phyloP scores from a whole-genome alignment of 192 early-diverging fungal species.

The Coemansia sp. region DNA sequence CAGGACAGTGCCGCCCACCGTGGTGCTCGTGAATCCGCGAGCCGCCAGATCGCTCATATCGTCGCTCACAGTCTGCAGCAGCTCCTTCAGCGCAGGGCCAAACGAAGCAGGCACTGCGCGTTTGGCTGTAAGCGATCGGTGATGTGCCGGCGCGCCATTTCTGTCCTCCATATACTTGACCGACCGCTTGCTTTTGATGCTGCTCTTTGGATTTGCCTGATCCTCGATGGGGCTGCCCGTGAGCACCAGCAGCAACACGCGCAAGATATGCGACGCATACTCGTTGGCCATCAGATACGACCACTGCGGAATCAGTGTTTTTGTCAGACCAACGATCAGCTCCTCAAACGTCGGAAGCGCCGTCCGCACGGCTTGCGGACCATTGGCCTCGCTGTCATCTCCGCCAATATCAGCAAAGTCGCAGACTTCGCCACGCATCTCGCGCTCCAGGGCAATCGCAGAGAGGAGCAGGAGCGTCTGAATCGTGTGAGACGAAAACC shows the following conservation, averaged over 20 bases:
- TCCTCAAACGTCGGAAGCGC: slow-evolving; percentile 71
- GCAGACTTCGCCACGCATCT: slow-evolving; percentile 58
- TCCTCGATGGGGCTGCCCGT: slow-evolving; percentile 62
- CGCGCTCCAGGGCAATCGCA: slow-evolving; percentile 75
- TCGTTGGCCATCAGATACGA: slow-evolving; percentile 68
- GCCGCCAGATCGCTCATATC: slow-evolving; percentile 57
- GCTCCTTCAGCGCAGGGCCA: slow-evolving; percentile 57
- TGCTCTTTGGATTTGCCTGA: slow-evolving; percentile 54
- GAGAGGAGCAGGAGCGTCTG: slow-evolving; percentile 79
- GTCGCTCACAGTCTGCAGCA: slow-evolving; percentile 58
- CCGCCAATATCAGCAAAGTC: slow-evolving; percentile 17
- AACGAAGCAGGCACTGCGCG: slow-evolving; percentile 68
- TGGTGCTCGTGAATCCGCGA: slow-evolving; percentile 63
- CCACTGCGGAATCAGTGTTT: slow-evolving; percentile 56
- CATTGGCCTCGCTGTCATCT: not conserved
- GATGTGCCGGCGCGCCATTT: slow-evolving; percentile 10
- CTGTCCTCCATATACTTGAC: slow-evolving; percentile 60
- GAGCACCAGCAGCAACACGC: slow-evolving; percentile 70
- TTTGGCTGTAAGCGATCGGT: not conserved
- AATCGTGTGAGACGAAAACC: slow-evolving; percentile 85
- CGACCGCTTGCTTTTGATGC: slow-evolving; percentile 78
- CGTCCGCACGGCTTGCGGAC: slow-evolving; percentile 23
- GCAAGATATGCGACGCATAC: slow-evolving; percentile 77
- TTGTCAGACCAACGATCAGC: slow-evolving; percentile 64
- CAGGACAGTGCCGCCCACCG: slow-evolving; percentile 79